A percentile compares a stretch with the other conserved stretches of the same genome.
Conservation (phyloP, 2,329 filamentous ascomycete species). For the Aphanoascus verrucosus region DNA sequence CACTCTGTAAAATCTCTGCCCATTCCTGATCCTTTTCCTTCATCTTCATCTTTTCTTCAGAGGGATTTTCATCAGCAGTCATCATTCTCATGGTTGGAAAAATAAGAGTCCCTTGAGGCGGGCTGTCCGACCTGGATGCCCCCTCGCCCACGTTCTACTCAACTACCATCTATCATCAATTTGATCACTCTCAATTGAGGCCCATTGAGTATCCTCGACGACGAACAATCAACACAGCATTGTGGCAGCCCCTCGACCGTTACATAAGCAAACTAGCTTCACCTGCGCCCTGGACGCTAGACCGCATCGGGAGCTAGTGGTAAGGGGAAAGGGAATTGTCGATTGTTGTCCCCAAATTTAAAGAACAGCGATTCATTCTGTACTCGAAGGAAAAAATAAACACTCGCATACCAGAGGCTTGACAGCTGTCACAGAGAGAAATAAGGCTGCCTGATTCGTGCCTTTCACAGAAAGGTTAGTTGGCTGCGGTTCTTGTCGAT, state of each 20-base stretch:
- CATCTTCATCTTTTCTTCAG: not conserved
- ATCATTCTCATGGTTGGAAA: not conserved
- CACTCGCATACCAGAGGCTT: not conserved
- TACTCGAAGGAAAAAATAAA: not conserved
- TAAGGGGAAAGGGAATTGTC: not conserved
- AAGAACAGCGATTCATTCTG: not conserved
- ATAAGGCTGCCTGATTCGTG: not conserved
- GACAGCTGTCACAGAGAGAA: not conserved
- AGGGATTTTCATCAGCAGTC: not conserved
- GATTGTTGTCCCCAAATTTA: not conserved
- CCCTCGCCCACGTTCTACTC: not conserved
- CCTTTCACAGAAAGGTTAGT: not conserved
- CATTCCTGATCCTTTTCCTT: not conserved
- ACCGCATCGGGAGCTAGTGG: not conserved
- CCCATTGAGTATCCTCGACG: not conserved
- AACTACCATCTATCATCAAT: not conserved
- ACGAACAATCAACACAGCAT: too few species aligned
- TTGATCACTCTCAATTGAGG: not conserved
- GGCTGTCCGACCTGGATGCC: not conserved
- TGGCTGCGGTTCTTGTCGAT: not conserved
- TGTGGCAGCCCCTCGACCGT: not conserved
- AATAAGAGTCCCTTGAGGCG: not conserved
- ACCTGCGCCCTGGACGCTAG: not conserved
- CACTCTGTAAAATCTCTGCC: not conserved
- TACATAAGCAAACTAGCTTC: conserved; percentile 2